Evolutionary conservation across 495 filamentous ascomycete species (phyloP), one percentile per base, ranked within the genome.

Genomic region (Neurospora sp.): DNA sequence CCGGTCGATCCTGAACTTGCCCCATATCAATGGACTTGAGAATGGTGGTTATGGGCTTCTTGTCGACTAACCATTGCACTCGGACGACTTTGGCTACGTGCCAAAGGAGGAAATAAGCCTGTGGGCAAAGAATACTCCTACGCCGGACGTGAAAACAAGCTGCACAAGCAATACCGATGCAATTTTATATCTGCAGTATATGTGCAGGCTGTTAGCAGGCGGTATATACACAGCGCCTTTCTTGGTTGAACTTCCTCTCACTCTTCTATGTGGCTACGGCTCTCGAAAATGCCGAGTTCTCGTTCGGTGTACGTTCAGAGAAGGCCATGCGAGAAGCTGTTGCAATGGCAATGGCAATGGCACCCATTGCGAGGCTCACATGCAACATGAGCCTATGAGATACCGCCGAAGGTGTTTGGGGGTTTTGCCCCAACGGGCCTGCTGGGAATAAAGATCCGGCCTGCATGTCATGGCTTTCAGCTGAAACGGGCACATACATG

Each of bases 81-180:
- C 16, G 70, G 20, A 54, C 9, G 7, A 54, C 6, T 16, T 35
- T 62, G 54, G 27, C 12, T 62, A 35, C 27, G 23, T 16, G 6
- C 14, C 14, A 14, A 71, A n/a, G 66, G 72, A 75, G 35, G 69
- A 23, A 54, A 74, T 74, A 39, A 66, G 71, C 70, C 20, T 40
- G 27, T 54, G 42, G 69, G 71, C 37, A 27, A 27, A 39, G n/a
- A n/a, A 70, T 71, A 48, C 73, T 59, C 62, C 42, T 72, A 73
- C 42, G 71, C 42, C 69, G 38, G 69, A 23, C 40, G 11, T 74
- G 70, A 41, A 48, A 74, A 44, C 31, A 40, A 23, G 23, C 70
- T 69, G 75, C 77, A 76, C 71, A 71, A 75, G 76, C 76, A 77
- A 79, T 79, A 79, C 75, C 78, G 77, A 77, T 9, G 54, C 75